phyloP scores from a whole-genome alignment of 805 yeast species.

The Lipomyces spencermartinsiae region DNA sequence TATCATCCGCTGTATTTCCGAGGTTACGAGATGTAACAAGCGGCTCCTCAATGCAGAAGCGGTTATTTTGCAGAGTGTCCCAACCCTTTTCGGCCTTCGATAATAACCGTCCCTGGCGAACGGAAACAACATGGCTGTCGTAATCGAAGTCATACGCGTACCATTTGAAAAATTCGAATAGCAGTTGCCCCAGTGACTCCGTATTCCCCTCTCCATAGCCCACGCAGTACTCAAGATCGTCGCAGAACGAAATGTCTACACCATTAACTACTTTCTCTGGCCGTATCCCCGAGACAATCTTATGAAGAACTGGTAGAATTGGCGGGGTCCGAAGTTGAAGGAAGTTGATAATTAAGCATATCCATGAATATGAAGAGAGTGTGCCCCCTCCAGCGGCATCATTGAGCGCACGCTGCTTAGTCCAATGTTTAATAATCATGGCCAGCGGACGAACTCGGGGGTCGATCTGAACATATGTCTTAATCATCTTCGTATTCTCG shows the following conservation, averaged over 20 bases:
- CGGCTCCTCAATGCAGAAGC: constrained; percentile 43
- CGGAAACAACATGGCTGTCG: constrained; percentile 37
- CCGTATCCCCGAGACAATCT: constrained; percentile 25
- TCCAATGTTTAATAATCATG: constrained; percentile 41
- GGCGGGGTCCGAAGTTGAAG: constrained; percentile 39
- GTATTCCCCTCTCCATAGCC: constrained; percentile 36
- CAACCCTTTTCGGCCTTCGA: constrained; percentile 40
- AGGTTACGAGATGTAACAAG: constrained; percentile 38
- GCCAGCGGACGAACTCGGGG: constrained; percentile 41
- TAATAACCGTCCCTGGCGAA: constrained; percentile 39
- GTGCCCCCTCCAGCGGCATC: constrained; percentile 44
- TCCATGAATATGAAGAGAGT: constrained; percentile 42
- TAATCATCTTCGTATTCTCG: constrained; percentile 39
- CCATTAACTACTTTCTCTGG: constrained; percentile 28
- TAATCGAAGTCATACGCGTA: constrained; percentile 40
- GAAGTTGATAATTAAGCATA: constrained; percentile 41
- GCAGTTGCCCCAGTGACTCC: constrained; percentile 38
- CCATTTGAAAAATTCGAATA: constrained; percentile 39
- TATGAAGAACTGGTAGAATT: constrained; percentile 39
- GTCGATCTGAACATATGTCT: constrained; percentile 40
- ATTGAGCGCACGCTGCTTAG: constrained; percentile 40
- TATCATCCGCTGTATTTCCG: constrained; percentile 43
- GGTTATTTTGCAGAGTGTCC: constrained; percentile 40
- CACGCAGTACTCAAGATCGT: constrained; percentile 27
- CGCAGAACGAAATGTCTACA: constrained; percentile 39